Evolutionary conservation across 768 basidiomycete species (phyloP).

Genomic region (Paxillus involutus): DNA sequence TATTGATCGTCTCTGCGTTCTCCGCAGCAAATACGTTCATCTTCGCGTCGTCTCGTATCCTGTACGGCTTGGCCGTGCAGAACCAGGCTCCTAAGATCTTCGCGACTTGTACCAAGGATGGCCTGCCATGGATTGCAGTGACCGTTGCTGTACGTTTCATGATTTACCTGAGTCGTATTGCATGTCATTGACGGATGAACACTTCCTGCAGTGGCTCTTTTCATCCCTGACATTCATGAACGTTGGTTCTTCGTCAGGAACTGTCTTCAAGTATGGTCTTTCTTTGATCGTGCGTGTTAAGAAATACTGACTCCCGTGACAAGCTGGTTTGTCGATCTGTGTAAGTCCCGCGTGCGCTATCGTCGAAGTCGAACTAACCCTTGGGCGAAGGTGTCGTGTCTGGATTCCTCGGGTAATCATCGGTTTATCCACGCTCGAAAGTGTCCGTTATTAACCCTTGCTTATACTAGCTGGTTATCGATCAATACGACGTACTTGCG

Average conservation of each 20-base stretch:
- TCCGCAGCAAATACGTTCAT: slow-evolving; percentile 62
- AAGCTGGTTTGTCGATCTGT: slow-evolving; percentile 71
- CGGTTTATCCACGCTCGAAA: background rate
- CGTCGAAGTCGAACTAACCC: background rate
- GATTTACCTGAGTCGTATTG: background rate
- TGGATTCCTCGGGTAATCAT: slow-evolving; percentile 50
- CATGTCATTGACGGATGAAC: slow-evolving; percentile 12
- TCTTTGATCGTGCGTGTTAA: slow-evolving; percentile 1
- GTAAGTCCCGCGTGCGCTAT: slow-evolving; percentile 20
- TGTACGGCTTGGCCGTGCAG: slow-evolving; percentile 46
- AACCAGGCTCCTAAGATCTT: slow-evolving; percentile 54
- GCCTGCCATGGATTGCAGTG: slow-evolving; percentile 48
- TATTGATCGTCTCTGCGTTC: slow-evolving; percentile 69
- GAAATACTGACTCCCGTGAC: slow-evolving; percentile 16
- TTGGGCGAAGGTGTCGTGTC: slow-evolving; percentile 46
- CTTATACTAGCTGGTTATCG: slow-evolving; percentile 54
- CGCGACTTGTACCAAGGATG: slow-evolving; percentile 42
- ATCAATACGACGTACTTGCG: slow-evolving; percentile 73
- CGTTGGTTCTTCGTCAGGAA: slow-evolving; percentile 51
- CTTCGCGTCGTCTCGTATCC: slow-evolving; percentile 38
- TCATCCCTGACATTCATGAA: slow-evolving; percentile 65
- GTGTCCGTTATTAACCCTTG: slow-evolving; percentile 53
- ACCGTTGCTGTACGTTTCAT: slow-evolving; percentile 23
- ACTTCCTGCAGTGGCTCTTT: slow-evolving; percentile 33
- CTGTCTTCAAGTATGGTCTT: slow-evolving; percentile 26